Evolutionary conservation across 441 rosid genomes (phyloP).

Genomic region (Euphorbia schlechtendalii): DNA sequence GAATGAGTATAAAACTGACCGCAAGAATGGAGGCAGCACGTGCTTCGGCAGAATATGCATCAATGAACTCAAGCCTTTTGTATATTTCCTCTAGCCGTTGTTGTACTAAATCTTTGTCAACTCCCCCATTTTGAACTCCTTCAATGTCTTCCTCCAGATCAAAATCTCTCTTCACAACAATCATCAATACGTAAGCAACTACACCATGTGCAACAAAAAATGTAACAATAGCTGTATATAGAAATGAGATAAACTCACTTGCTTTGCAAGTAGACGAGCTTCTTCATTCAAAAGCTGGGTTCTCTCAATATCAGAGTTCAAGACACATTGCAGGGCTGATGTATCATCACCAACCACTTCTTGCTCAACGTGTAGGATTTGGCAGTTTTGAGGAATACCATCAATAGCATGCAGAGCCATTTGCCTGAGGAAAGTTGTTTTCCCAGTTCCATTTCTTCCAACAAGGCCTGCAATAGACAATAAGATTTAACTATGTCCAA

Average conservation of each 20-base stretch:
- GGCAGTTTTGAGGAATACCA: constrained; percentile 97
- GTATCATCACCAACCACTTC: constrained; percentile 90
- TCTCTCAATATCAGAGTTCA: constrained; percentile 86
- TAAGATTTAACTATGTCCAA: constrained; percentile 5
- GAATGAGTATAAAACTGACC: constrained; percentile 38
- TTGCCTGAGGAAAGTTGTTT: constrained; percentile 91
- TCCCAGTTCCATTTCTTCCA: constrained; percentile 98
- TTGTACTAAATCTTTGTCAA: constrained; percentile 52
- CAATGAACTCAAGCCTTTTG: constrained; percentile 90
- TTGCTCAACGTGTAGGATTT: constrained; percentile 94
- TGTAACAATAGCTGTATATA: constrained; percentile 12
- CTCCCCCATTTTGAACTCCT: constrained; percentile 36
- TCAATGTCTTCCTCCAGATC: constrained; percentile 49
- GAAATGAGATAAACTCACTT: constrained; percentile 39
- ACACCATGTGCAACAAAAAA: constrained; percentile 2
- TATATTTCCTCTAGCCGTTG: constrained; percentile 79
- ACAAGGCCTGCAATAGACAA: constrained; percentile 60
- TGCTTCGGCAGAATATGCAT: constrained; percentile 89
- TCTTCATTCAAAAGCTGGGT: constrained; percentile 78
- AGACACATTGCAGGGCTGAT: constrained; percentile 89
- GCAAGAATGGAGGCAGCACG: constrained; percentile 98
- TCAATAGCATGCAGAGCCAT: constrained; percentile 98
- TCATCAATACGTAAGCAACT: constrained; percentile 20
- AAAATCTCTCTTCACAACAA: constrained; percentile 54
- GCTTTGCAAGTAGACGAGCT: constrained; percentile 50